phyloP scores from a whole-genome alignment of 495 filamentous ascomycete species.

The Elasticomyces elasticus region DNA sequence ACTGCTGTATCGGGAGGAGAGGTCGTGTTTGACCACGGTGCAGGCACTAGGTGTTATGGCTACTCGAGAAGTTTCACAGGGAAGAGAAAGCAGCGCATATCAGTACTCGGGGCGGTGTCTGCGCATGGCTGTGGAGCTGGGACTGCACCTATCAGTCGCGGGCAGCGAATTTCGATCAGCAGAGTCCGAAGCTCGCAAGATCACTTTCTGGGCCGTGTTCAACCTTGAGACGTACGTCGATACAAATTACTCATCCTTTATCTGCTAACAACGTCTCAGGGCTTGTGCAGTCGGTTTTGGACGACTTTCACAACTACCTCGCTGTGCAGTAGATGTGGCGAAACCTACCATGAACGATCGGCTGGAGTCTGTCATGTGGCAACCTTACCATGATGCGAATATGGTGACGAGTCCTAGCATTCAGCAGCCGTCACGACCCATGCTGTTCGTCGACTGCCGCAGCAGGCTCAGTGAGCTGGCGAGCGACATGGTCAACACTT shows the following conservation, averaged over 20 bases:
- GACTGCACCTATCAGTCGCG: slow-evolving; percentile 44
- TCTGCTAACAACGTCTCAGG: slow-evolving; percentile 32
- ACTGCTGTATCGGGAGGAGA: slow-evolving; percentile 50
- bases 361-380: slow-evolving; percentile 45
- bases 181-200: slow-evolving; percentile 52
- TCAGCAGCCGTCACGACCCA: slow-evolving; percentile 15
- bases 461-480: slow-evolving; percentile 59
- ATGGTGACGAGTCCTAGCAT: not conserved
- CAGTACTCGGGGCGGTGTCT: slow-evolving; percentile 58
- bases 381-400: slow-evolving; percentile 47
- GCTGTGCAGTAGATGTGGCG: slow-evolving; percentile 43
- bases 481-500: slow-evolving; percentile 52
- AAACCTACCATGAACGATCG: slow-evolving; percentile 48
- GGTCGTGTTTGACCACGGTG: slow-evolving; percentile 57
- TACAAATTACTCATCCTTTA: not conserved
- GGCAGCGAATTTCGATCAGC: slow-evolving; percentile 30
- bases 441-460: slow-evolving; percentile 46
- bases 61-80: slow-evolving; percentile 27
- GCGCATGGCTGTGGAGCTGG: slow-evolving; percentile 56
- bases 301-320: slow-evolving; percentile 52
- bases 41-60: slow-evolving; percentile 69
- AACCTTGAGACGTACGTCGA: slow-evolving; percentile 53
- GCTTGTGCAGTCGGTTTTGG: slow-evolving; percentile 56
- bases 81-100: slow-evolving; percentile 51
- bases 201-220: slow-evolving; percentile 65